These are phyloP conservation scores for Lactifluus subvellereus DNA, from an alignment of 768 basidiomycete species.

Conservation along the genomic window DNA sequence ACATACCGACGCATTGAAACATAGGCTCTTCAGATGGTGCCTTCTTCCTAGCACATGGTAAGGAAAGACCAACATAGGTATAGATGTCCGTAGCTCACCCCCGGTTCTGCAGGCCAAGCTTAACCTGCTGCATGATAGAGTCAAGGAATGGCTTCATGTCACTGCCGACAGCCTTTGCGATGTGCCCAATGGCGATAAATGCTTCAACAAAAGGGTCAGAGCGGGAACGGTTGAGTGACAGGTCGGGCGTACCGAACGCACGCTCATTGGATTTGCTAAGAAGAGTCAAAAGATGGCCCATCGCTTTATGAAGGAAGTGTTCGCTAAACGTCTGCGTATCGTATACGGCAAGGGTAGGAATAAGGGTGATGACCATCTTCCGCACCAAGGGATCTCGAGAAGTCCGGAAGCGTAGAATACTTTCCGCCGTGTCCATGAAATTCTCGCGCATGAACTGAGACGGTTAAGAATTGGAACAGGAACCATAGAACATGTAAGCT, in stretches of 20 bases:
- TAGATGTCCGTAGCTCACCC: conserved; percentile 49
- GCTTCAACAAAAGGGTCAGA: conserved; percentile 41
- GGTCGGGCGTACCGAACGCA: conserved; percentile 60
- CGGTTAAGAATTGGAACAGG: not conserved
- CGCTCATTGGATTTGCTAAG: conserved; percentile 87
- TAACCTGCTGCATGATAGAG: conserved; percentile 82
- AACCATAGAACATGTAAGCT: conserved; percentile 28
- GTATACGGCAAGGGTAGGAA: conserved; percentile 91
- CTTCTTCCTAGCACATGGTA: conserved; percentile 62
- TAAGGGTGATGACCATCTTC: conserved; percentile 92
- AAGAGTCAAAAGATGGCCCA: conserved; percentile 85
- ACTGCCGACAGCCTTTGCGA: conserved; percentile 83
- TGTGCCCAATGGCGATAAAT: conserved; percentile 94
- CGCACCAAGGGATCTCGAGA: conserved; percentile 85
- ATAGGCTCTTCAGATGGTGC: conserved; percentile 92
- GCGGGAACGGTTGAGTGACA: not conserved
- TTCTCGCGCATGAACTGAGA: conserved; percentile 80
- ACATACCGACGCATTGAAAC: conserved; percentile 96
- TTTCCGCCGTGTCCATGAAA: conserved; percentile 82
- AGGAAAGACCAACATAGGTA: not conserved
- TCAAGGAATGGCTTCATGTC: conserved; percentile 97
- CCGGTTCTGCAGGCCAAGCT: conserved; percentile 77
- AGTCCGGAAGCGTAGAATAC: conserved; percentile 81
- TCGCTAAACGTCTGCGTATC: conserved; percentile 90
- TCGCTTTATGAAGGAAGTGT: conserved; percentile 87